phyloP scores from a whole-genome alignment of 495 filamentous ascomycete species.

The Aspergillus sparsus region DNA sequence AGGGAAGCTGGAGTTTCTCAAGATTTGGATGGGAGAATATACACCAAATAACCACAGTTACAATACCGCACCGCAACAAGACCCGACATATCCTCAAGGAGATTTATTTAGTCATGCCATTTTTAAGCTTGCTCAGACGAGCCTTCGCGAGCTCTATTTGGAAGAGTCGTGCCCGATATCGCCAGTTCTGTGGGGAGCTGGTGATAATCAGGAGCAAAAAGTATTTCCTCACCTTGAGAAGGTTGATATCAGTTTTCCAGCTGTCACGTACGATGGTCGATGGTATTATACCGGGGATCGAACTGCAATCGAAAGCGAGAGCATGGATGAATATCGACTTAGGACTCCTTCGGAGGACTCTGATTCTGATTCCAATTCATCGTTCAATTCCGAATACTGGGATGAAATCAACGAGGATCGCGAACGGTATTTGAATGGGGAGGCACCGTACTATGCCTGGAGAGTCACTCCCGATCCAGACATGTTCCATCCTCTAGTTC shows the following conservation, averaged over 20 bases:
- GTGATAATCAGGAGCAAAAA: neutral
- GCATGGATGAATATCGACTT: too few species aligned
- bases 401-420: neutral
- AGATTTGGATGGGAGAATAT: constrained; percentile 2
- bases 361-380: constrained; percentile 11
- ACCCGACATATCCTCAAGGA: constrained; percentile 7
- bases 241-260: neutral
- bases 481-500: constrained; percentile 7
- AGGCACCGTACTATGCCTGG: constrained; percentile 4
- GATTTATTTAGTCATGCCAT: constrained; percentile 8
- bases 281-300: constrained; percentile 19
- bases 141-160: constrained; percentile 2
- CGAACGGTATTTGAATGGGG: constrained; percentile 4
- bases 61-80: neutral
- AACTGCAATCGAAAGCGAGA: neutral
- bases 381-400: too few species aligned
- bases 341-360: too few species aligned
- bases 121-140: constrained; percentile 5
- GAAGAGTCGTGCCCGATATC: constrained; percentile 4
- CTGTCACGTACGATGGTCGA: constrained; percentile 15
- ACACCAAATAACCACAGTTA: constrained; percentile 10
- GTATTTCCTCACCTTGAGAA: constrained; percentile 8
- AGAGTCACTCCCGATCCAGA: neutral
- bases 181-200: constrained; percentile 3
- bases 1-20: neutral